Evolutionary conservation across 768 basidiomycete genomes (phyloP).

Genomic region (Cystobasidium ongulense): DNA sequence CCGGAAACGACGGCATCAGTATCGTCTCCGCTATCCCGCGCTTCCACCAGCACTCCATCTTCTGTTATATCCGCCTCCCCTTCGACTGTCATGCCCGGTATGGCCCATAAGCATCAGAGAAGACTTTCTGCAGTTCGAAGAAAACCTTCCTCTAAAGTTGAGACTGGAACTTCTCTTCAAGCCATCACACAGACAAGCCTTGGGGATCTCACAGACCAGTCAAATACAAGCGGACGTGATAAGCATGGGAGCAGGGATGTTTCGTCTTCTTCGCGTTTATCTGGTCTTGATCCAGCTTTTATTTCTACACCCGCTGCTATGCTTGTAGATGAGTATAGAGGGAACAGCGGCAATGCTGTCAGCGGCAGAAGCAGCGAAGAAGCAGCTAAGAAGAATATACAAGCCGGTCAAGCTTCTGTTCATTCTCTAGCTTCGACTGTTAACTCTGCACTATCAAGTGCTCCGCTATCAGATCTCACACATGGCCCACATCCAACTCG

Average conservation of each 20-base stretch:
- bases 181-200: not conserved
- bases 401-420: not conserved
- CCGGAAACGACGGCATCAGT: too few species aligned
- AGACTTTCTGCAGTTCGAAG: not conserved
- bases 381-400: not conserved
- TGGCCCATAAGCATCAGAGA: not conserved
- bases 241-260: not conserved
- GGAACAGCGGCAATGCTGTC: not conserved
- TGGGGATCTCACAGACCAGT: not conserved
- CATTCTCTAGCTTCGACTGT: not conserved
- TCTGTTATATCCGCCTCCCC: not conserved
- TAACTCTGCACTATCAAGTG: not conserved
- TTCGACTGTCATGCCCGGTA: not conserved
- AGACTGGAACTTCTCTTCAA: not conserved
- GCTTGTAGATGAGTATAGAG: not conserved
- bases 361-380: not conserved
- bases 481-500: not conserved
- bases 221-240: not conserved
- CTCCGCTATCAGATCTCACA: not conserved
- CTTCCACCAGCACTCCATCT: not conserved
- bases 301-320: not conserved
- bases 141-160: not conserved
- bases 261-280: not conserved
- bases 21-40: not conserved
- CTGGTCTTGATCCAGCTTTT: not conserved